Evolutionary conservation across 345 rosid genomes (phyloP), one percentile per base, ranked within the genome.

Genomic region (Syzygium jambos): DNA sequence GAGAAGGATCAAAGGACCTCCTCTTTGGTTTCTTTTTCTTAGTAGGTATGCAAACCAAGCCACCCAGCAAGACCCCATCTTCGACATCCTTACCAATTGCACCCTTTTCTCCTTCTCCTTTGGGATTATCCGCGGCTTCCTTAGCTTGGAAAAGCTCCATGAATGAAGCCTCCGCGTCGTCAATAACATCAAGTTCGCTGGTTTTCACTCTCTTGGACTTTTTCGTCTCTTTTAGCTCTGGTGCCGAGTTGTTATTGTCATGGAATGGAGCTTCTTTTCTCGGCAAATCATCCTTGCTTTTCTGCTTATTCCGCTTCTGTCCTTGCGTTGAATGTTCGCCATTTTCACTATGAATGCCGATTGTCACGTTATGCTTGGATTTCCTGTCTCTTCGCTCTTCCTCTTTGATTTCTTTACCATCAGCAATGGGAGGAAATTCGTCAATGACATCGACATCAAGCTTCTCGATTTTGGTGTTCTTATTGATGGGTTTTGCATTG

Each of bases 401-500:
- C 68, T 21, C 85, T 63, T 16, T 85, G 85, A 85, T 87, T 88
- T 90, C 92, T 87, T 88, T 86, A 68, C 89, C 88, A 46, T 63
- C 88, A 46, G 91, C 52, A 86, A 43, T 51, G 43, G 17, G 56
- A 3, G 85, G 80, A 87, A 51, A 49, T 86, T 85, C 89, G 85
- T 90, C 88, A 52, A 89, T 63, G 46, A 86, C 80, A 12, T 78
- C 88, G 87, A 54, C 65, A 29, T 61, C 87, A 53, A 87, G 85
- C 87, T 85, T 90, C 88, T 87, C 90, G 2, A 83, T 90, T 54
- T 88, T 93, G 41, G 90, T 65, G 87, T 65, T 85, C 92, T 91
- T 94, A 53, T 90, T 92, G 68, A 95, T 61, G n/a, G 96, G 95
- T 89, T 88, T 93, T 83, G 98, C 93, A 90, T 97, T 96, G 92